A percentile compares a stretch with the other conserved stretches of the same genome.
phyloP scores from a whole-genome alignment of 345 rosid genomes.

The Arabis hirsuta region DNA sequence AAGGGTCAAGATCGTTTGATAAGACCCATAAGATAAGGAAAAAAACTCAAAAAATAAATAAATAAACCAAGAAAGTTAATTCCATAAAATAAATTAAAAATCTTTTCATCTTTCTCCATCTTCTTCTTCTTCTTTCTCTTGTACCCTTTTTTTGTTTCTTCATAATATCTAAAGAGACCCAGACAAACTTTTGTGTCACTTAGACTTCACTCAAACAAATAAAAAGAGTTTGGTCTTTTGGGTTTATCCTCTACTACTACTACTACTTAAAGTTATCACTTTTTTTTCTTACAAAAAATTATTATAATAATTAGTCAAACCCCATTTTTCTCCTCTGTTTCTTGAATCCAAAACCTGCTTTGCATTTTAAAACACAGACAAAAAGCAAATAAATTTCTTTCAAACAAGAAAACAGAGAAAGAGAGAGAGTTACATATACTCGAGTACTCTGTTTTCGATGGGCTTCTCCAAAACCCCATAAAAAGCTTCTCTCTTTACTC shows the following conservation, averaged over 20 bases:
- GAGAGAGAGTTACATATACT: conserved; percentile 17
- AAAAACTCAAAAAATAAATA: not conserved
- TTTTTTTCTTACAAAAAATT: not conserved
- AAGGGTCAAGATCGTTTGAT: conserved; percentile 81
- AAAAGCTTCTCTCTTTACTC: conserved; percentile 13
- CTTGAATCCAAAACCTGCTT: conserved; percentile 27
- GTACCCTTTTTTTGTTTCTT: too few species aligned
- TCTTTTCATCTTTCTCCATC: conserved; percentile 16
- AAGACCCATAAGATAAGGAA: conserved; percentile 54
- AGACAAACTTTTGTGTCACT: conserved; percentile 40
- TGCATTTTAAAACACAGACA: not conserved
- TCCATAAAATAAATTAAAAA: not conserved
- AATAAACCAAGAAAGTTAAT: not conserved
- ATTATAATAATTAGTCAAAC: conserved; percentile 25
- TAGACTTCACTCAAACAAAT: conserved; percentile 45
- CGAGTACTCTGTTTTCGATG: conserved; percentile 35
- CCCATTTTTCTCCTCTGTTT: conserved; percentile 32
- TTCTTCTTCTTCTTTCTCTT: conserved; percentile 18
- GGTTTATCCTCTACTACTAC: conserved; percentile 22
- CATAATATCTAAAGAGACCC: conserved; percentile 29
- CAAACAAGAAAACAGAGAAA: conserved; percentile 17
- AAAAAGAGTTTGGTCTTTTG: conserved; percentile 36
- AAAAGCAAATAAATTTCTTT: conserved; percentile 6
- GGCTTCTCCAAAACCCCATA: conserved; percentile 28
- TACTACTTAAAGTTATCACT: conserved; percentile 23